phyloP scores from a whole-genome alignment of 805 yeast species.

The Candida nemodendra region DNA sequence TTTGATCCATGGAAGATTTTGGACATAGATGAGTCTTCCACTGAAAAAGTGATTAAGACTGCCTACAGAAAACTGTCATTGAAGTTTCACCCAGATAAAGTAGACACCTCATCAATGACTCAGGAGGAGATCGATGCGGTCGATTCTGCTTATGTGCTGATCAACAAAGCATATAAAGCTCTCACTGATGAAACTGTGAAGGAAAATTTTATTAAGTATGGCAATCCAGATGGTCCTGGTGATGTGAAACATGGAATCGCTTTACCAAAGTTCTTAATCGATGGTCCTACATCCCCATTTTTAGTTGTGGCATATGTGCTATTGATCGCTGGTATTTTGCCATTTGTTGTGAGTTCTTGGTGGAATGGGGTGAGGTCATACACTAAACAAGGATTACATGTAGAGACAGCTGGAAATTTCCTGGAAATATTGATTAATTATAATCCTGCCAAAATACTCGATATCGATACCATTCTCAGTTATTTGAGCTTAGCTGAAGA shows the following conservation, averaged over 20 bases:
- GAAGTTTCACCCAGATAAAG: constrained; percentile 91
- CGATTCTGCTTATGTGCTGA: constrained; percentile 76
- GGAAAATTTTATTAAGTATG: constrained; percentile 80
- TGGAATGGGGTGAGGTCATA: constrained; percentile 80
- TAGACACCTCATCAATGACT: constrained; percentile 57
- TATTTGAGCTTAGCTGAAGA: constrained; percentile 71
- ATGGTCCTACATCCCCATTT: constrained; percentile 69
- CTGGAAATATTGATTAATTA: constrained; percentile 71
- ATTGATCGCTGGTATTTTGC: constrained; percentile 75
- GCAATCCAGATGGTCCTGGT: constrained; percentile 98
- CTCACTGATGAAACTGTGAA: constrained; percentile 85
- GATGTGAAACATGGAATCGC: constrained; percentile 91
- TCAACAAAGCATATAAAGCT: constrained; percentile 91
- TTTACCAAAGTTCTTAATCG: constrained; percentile 85
- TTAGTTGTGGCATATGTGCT: constrained; percentile 61
- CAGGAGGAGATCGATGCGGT: constrained; percentile 53
- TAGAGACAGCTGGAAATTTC: constrained; percentile 77
- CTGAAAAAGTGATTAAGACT: constrained; percentile 74
- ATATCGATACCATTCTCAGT: constrained; percentile 54
- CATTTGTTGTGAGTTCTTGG: constrained; percentile 81
- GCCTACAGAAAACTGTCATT: constrained; percentile 85
- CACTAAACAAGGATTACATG: constrained; percentile 81
- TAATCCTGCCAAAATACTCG: constrained; percentile 65
- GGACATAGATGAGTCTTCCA: constrained; percentile 65
- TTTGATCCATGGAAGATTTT: constrained; percentile 93